A percentile compares a stretch with the other conserved stretches of the same genome.
Evolutionary conservation across 257 asterid species (phyloP).

Genomic region (Catharanthus roseus): DNA sequence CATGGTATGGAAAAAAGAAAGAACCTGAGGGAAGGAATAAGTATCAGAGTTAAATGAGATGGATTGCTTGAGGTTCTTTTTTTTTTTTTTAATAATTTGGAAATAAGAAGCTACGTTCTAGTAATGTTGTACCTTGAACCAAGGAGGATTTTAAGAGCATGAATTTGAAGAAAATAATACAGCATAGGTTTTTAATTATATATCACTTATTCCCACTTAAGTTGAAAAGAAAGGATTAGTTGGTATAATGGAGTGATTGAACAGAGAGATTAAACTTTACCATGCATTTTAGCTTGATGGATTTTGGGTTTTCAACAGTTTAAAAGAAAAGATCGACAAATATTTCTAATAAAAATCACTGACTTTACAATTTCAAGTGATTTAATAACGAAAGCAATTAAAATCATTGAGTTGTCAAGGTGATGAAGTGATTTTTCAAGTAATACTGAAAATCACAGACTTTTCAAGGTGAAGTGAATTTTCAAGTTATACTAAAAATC

Average conservation of each 20-base stretch:
- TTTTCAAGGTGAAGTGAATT: no score
- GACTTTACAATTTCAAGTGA: background rate
- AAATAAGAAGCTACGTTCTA: background rate
- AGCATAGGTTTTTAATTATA: background rate
- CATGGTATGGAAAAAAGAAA: background rate
- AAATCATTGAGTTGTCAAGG: no score
- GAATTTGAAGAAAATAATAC: background rate
- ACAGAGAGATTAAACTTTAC: background rate
- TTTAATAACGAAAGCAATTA: background rate
- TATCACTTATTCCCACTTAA: background rate
- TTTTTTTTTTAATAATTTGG: background rate
- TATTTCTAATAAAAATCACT: background rate
- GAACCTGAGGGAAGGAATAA: background rate
- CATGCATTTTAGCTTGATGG: background rate
- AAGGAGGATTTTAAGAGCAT: background rate
- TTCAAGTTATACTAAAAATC: background rate
- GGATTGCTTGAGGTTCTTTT: background rate
- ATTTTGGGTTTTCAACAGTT: background rate
- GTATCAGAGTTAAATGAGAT: background rate
- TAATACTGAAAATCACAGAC: background rate
- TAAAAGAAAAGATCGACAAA: background rate
- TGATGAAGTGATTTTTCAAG: no score
- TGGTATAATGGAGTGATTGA: background rate
- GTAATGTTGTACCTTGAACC: background rate
- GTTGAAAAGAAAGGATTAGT: background rate